These are phyloP conservation scores for Dactylellina haptotyla DNA, from an alignment of 2,329 filamentous ascomycete genomes.

Conservation along the genomic window DNA sequence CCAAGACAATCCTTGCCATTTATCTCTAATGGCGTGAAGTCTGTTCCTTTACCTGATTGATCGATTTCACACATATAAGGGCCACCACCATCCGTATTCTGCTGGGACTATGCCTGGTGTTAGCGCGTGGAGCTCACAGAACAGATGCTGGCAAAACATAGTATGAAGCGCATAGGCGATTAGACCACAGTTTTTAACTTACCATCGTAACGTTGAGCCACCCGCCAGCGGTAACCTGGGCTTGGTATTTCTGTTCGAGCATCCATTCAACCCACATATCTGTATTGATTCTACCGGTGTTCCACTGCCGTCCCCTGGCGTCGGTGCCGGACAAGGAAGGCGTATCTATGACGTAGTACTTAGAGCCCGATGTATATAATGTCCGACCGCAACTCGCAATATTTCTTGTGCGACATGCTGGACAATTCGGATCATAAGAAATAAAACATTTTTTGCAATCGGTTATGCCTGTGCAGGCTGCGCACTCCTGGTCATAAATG, in stretches of 20 bases:
- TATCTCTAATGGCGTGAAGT: constrained; percentile 3
- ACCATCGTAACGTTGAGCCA: constrained; percentile 26
- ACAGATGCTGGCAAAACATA: not conserved
- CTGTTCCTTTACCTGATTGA: constrained; percentile 12
- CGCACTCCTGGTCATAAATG: constrained; percentile 15
- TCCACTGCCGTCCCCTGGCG: not conserved
- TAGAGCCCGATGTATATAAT: not conserved
- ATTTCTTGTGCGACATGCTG: constrained; percentile 12
- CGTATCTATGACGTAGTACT: constrained; percentile 12
- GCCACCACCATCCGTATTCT: constrained; percentile 24
- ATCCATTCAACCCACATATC: constrained; percentile 19
- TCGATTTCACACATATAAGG: constrained; percentile 26
- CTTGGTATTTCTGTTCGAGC: not conserved
- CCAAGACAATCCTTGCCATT: constrained; percentile 8
- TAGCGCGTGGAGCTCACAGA: not conserved
- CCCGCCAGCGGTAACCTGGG: constrained; percentile 17
- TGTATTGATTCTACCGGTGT: constrained; percentile 12
- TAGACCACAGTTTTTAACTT: too few relatives aligned
- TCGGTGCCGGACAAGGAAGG: not conserved
- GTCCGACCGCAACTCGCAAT: constrained; percentile 12
- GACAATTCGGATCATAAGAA: constrained; percentile 15
- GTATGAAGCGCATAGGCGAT: not conserved
- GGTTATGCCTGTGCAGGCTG: not conserved
- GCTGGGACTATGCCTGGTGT: constrained; percentile 7
- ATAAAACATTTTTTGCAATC: constrained; percentile 15